phyloP scores from a whole-genome alignment of 2,329 filamentous ascomycete species.

The Periconia sp. region DNA sequence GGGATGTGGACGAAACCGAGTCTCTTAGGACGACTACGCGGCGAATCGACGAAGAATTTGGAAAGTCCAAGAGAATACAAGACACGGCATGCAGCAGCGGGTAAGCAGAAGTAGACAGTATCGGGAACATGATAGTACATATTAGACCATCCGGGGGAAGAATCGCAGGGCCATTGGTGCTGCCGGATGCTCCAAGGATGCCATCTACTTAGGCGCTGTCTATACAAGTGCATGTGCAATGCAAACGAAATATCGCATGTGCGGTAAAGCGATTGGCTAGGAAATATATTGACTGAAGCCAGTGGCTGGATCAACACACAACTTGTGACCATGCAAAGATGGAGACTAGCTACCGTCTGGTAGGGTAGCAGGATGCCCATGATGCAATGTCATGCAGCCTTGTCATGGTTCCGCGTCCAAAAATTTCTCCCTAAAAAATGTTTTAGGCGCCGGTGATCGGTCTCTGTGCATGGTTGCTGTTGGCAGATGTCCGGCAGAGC shows the following conservation, averaged over 20 bases:
- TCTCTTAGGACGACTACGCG: constrained; percentile 48
- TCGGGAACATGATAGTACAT: too few species aligned
- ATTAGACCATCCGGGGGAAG: too few species aligned
- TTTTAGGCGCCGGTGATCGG: constrained; percentile 19
- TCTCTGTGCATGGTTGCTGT: too few species aligned
- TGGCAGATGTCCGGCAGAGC: too few species aligned
- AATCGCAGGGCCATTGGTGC: too few species aligned
- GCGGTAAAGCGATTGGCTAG: background rate
- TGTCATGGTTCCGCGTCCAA: constrained; percentile 12
- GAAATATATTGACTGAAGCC: constrained; percentile 1
- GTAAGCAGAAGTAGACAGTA: constrained; percentile 44
- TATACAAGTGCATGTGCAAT: too few species aligned
- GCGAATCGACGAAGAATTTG: constrained; percentile 59
- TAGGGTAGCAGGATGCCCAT: constrained; percentile 5
- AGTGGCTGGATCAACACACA: constrained; percentile 15
- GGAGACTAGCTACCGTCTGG: constrained; percentile 3
- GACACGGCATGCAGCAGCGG: constrained; percentile 58
- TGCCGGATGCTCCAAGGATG: too few species aligned
- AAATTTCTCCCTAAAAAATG: constrained; percentile 11
- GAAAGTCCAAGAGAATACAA: constrained; percentile 94
- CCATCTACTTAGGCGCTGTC: too few species aligned
- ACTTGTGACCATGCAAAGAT: constrained; percentile 14
- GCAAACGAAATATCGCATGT: too few species aligned
- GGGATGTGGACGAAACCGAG: constrained; percentile 70
- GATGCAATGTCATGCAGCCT: constrained; percentile 18